phyloP scores from a whole-genome alignment of 352 stramenopile species.

The Pythium sukuiense region DNA sequence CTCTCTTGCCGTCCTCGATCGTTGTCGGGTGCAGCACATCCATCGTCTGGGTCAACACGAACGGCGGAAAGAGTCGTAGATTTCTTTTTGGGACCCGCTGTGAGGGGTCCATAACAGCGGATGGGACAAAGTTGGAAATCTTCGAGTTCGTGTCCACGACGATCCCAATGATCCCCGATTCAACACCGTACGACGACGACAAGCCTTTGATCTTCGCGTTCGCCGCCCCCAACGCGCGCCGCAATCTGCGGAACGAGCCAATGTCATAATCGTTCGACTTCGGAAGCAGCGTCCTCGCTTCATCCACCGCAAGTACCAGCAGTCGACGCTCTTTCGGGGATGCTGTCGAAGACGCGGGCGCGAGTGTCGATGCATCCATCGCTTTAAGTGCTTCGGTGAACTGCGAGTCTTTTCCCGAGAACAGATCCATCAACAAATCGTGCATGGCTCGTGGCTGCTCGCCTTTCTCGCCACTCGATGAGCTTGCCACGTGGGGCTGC shows the following conservation, averaged over 20 bases:
- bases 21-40: slow-evolving; percentile 16
- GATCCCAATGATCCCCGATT: slow-evolving; percentile 37
- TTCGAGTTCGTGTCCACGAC: slow-evolving; percentile 21
- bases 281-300: neutral
- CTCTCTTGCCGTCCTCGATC: too few relatives aligned
- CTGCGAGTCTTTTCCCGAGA: neutral
- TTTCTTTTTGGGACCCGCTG: slow-evolving; percentile 66
- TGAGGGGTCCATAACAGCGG: neutral
- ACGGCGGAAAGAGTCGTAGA: slow-evolving; percentile 52
- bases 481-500: neutral
- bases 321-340: neutral
- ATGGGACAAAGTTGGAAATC: slow-evolving; percentile 6
- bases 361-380: neutral
- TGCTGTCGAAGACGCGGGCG: neutral
- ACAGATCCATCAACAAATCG: neutral
- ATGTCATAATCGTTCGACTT: neutral
- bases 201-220: neutral
- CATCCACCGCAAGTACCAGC: slow-evolving; percentile 12
- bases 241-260: slow-evolving; percentile 9
- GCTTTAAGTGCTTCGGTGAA: neutral
- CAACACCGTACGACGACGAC: neutral
- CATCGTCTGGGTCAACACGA: slow-evolving; percentile 48
- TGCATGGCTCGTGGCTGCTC: neutral
- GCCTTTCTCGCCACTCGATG: too few relatives aligned
- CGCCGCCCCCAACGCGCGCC: slow-evolving; percentile 1